Percentiles rank a stretch among this genome's conserved stretches.
Evolutionary conservation across 129 eudicot genomes (phyloP).

Genomic region (Daucus carota): DH1_v3.0 NC_030386.2:23415501-23416000

Average conservation of each 20-base stretch:
- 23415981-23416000: background rate
- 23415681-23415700: background rate
- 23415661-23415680: background rate
- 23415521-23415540: too few relatives aligned
- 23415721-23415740: background rate
- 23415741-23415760: too few relatives aligned
- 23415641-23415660: background rate
- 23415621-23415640: too few relatives aligned
- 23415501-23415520: too few relatives aligned
- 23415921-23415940: background rate
- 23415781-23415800: constrained; percentile 9
- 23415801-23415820: constrained; percentile 7
- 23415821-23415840: constrained; percentile 1
- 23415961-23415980: background rate
- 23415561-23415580: too few relatives aligned
- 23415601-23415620: too few relatives aligned
- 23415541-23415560: too few relatives aligned
- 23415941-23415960: background rate
- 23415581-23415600: too few relatives aligned
- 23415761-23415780: background rate
- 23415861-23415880: too few relatives aligned
- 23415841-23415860: too few relatives aligned
- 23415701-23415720: background rate
- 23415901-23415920: background rate
- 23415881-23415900: background rate